phyloP scores from a whole-genome alignment of 2,329 filamentous ascomycete species.

The Aspergillus carbonarius region DNA sequence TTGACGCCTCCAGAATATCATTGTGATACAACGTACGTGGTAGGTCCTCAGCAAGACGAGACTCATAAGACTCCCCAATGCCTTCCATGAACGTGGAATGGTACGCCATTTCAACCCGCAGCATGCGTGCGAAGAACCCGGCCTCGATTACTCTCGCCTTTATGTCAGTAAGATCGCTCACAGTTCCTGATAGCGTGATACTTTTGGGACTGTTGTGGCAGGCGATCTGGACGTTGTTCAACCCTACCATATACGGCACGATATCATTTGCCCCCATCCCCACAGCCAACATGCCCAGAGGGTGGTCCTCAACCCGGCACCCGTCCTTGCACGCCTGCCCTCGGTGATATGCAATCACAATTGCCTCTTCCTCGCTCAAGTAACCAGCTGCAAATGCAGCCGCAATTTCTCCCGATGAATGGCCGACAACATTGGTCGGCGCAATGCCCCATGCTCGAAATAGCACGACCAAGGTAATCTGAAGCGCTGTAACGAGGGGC shows the following conservation, averaged over 20 bases:
- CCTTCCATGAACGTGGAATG: conserved; percentile 27
- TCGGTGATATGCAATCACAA: conserved; percentile 17
- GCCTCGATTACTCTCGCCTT: conserved; percentile 24
- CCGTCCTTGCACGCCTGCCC: background rate
- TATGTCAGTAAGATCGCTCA: conserved; percentile 11
- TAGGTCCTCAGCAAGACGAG: background rate
- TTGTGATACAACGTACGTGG: background rate
- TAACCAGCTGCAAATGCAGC: conserved; percentile 20
- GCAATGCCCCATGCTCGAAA: conserved; percentile 13
- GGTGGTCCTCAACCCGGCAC: too few species aligned
- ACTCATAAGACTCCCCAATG: conserved; percentile 24
- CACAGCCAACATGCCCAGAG: conserved; percentile 17
- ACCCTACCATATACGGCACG: conserved; percentile 1
- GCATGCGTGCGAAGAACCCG: conserved; percentile 21
- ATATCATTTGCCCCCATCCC: conserved; percentile 9
- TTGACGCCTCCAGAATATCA: background rate
- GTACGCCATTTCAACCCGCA: conserved; percentile 28
- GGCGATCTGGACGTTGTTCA: conserved; percentile 24
- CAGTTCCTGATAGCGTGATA: conserved; percentile 37
- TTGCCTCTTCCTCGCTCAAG: conserved; percentile 15
- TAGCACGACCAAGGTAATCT: conserved; percentile 15
- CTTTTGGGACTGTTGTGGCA: conserved; percentile 41
- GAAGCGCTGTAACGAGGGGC: conserved; percentile 19
- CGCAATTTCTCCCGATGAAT: conserved; percentile 24
- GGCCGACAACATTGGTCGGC: conserved; percentile 17